Evolutionary conservation across 495 filamentous ascomycete genomes (phyloP), one percentile per base, ranked within the genome.

Genomic region (Podospora bellae-mahoneyi): DNA sequence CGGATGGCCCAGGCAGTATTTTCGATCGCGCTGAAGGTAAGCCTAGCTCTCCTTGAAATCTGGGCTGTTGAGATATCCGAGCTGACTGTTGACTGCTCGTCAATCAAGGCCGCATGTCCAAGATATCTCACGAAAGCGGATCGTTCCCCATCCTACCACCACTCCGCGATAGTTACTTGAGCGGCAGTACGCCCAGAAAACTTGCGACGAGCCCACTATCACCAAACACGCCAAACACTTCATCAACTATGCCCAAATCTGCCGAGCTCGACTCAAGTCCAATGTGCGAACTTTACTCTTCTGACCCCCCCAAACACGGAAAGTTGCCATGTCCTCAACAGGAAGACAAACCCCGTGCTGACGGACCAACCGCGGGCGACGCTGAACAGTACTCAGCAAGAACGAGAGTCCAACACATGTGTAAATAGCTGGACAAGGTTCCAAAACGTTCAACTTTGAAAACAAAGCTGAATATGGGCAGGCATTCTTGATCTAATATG

Each of bases 381-480:
- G n/a, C 68, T 71, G 28, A 69, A 64, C 60, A 64, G 66, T 20
- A 69, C 73, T 0, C 60, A 65, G 68, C 34, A 61, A 16, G 70
- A 74, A 32, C 58, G 65, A 20, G 62, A 66, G 16, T 26, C 70
- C 1, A 55, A 64, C 18, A 69, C 64, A 7, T 75, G 74, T 64
- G 73, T 65, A 1, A 75, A 73, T 26, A 75, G 73, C 64, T 76
- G 73, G 71, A 64, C 74, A 5, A 60, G 28, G n/a, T 71, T 69
- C 23, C 30, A 66, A 19, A 32, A 69, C 32, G 63, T 68, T 19
- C 67, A 71, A 60, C 16, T 72, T 4, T 72, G 63, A 72, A 10
- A 62, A 0, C 6, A 20, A 2, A 48, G 23, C 19, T 53, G 34
- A n/a, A 26, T 23, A 13, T 2, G 56, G 61, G 28, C 13, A 15